Percentiles rank a stretch among this genome's conserved stretches.
Conservation (phyloP, 2,329 filamentous ascomycete species). For the Ophiostoma angusticollis region DNA sequence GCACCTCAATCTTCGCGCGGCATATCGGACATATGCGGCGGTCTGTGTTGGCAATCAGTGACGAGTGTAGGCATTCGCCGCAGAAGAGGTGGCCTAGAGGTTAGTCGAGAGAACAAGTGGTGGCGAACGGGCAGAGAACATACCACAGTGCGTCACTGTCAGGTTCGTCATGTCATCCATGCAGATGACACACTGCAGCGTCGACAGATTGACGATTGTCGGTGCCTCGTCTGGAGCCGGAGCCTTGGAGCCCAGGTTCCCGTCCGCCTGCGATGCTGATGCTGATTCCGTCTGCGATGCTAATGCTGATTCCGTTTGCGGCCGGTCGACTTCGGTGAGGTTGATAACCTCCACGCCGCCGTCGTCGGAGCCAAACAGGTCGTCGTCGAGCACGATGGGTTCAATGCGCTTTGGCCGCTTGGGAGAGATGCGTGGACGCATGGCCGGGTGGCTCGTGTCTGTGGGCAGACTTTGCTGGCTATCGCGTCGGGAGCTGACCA, state of each 20-base stretch:
- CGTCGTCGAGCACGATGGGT: constrained; percentile 2
- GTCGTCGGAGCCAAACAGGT: constrained; percentile 9
- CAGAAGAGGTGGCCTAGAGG: constrained; percentile 51
- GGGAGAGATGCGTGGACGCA: not conserved
- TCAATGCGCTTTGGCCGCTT: constrained; percentile 2
- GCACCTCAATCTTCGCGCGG: constrained; percentile 40
- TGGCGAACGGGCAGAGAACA: constrained; percentile 17
- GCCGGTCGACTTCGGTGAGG: constrained; percentile 19
- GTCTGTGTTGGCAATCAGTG: constrained; percentile 42
- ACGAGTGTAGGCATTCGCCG: constrained; percentile 46
- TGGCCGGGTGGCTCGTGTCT: not conserved
- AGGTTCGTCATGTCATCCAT: constrained; percentile 48
- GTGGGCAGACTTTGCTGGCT: too few species aligned
- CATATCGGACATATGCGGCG: constrained; percentile 52
- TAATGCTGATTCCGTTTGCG: too few species aligned
- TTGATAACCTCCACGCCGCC: constrained; percentile 23
- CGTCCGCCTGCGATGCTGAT: too few species aligned
- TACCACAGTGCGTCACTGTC: constrained; percentile 56
- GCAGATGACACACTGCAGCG: constrained; percentile 54
- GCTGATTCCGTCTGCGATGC: too few species aligned
- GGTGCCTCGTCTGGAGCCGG: not conserved
- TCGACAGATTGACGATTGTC: constrained; percentile 35
- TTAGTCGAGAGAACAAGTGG: not conserved
- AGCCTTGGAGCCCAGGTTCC: too few species aligned
- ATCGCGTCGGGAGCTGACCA: too few species aligned